Evolutionary conservation across 2,329 filamentous ascomycete species (phyloP), one percentile per base, ranked within the genome.

Genomic region (Ophiostoma novo-ulmi): DNA sequence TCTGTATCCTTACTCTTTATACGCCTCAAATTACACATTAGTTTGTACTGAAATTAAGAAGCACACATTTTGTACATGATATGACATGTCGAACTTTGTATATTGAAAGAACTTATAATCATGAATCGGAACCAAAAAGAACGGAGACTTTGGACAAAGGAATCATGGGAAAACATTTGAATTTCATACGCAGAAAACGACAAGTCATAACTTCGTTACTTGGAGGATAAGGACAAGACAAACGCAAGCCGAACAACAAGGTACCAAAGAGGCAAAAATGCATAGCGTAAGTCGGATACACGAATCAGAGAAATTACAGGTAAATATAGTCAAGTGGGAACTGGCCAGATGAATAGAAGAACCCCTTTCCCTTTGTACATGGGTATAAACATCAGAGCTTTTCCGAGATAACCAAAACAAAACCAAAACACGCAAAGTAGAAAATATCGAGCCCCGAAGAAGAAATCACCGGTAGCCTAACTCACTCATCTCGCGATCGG

Each of bases 401-500:
- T 20, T 6, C 20, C 31, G 17, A n/a, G 1, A 48, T 31, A 4
- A 31, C 31, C 31, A 31, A 26, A 58, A 31, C 22, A 58, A 58
- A 11, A 58, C 31, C 39, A 38, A 36, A 20, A 4, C n/a, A 39
- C 14, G 5, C 1, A 14, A 5, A 65, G 3, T 8, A 5, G 1
- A n/a, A 10, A 22, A n/a, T 2, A 64, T 8, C 6, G 44, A 58
- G n/a, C n/a, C 8, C 10, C 2, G 11, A 26, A 0, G 48, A 58
- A 22, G 6, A 58, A 7, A 44, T 31, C 39, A 67, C 38, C 20
- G 22, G 6, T 48, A 48, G 13, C 41, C 22, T 22, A 44, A 22
- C 26, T 63, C 69, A 10, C 65, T 67, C 65, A 44, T 64, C 38
- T 66, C 64, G 8, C 5, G 64, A 44, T 69, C 71, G 5, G 68